Evolutionary conservation across 257 asterid species (phyloP), one percentile per base, ranked within the genome.

Genomic region (Nicotiana benthamiana): DNA sequence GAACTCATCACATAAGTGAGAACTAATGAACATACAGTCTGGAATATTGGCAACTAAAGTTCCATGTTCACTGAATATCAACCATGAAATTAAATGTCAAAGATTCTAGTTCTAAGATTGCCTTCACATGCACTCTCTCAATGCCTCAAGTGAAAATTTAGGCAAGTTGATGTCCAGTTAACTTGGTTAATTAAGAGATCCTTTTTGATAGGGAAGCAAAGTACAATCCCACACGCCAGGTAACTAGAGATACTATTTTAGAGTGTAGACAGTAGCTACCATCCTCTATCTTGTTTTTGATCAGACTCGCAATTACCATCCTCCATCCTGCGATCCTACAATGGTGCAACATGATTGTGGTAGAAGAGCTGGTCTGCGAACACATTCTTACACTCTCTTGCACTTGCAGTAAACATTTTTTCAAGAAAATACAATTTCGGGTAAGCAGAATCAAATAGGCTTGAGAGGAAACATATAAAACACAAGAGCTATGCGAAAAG

Each of bases 311-410:
- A 5, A 4, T 61, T 11, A 61, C 40, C 40, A 27, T 62, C 34
- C 34, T 62, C 36, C 6, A 27, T 27, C 11, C 68, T 62, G n/a
- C 27, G 40, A 27, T 26, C 15, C 17, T 22, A 26, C 18, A 4
- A 26, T 62, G 68, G 20, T 62, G 36, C 68, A 62, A 62, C 28
- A 62, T 9, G 17, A 9, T 6, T 62, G 36, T 34, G 2, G 68
- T 62, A 20, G 40, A 27, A 61, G 27, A 62, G 3, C n/a, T 62
- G 1, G 40, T 11, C 32, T 46, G 57, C 12, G 17, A 11, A 72
- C 60, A 72, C 77, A 72, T 72, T 46, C 77, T 46, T 72, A 46
- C 7, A 72, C 24, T 72, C 59, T 72, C 77, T 46, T 46, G 60
- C 59, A 24, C 78, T 46, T 46, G 61, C 60, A 48, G 61, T 43